Base-by-base conservation (phyloP, 495 filamentous ascomycete species). In the Penicillium ochrochloron region DNA sequence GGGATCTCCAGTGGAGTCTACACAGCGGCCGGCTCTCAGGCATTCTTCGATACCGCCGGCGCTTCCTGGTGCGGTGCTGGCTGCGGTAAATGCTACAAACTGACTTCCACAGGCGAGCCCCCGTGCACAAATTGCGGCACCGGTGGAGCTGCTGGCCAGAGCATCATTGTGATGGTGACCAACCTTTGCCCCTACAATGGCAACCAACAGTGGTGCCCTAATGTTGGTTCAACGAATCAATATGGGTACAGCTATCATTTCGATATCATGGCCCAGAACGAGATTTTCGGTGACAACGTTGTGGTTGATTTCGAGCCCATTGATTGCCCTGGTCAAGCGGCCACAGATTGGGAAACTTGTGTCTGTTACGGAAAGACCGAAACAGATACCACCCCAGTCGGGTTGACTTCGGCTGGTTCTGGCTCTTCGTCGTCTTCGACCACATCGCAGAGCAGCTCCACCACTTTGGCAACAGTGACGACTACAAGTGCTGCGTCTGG, bases 241-340 rank as follows among this genome's bases (percentile, higher is more conserved):
- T 80, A 80, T 61, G 77, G 77, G 5, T 80, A 75, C 62, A 67
- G 64, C 39, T 77, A 77, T 48, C 77, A 80, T 57, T 80, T 80
- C 61, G 77, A 80, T 54, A 77, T 80, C 63, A 80, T 78, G 75
- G 75, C 73, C 29, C 59, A 77, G 65, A 72, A 60, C 34, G 57
- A 70, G 42, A 55, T 78, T 0, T 74, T 77, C 54, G 77, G 76
- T 17, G 76, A 80, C 54, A 80, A 80, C 57, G 65, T 68, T 0
- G 73, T 80, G 12, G 77, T 80, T 34, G 66, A 75, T 55, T 80
- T 78, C 59, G 66, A 75, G 69, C 59, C 66, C 19, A 69, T 78
- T 10, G 52, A 65, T 5, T 80, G 77, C 56, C 77, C 77, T 0
- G 64, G 70, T 56, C 57, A 60, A 27, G 61, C 57, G 14, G 52